Conservation (phyloP, 2,329 filamentous ascomycete genomes). For the Bipolaris oryzae region DNA sequence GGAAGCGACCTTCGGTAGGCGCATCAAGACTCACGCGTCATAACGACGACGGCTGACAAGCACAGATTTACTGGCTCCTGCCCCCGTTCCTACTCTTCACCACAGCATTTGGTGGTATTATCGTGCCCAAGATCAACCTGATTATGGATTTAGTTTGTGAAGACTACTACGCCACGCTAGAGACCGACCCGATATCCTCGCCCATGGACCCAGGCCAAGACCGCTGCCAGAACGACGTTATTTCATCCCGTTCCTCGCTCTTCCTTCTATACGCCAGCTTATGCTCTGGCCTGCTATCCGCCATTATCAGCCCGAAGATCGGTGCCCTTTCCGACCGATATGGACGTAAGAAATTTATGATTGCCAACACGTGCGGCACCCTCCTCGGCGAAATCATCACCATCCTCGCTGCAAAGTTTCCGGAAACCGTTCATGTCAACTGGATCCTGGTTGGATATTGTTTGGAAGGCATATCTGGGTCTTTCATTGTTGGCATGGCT, state of each 20-base stretch:
- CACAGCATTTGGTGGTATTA: conserved; percentile 81
- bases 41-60: conserved; percentile 11
- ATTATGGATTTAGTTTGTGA: conserved; percentile 84
- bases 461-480: conserved; percentile 84
- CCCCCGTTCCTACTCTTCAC: conserved; percentile 81
- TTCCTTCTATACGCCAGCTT: conserved; percentile 81
- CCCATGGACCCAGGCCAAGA: conserved; percentile 50
- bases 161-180: conserved; percentile 73
- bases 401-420: conserved; percentile 76
- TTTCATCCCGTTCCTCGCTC: conserved; percentile 76
- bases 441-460: conserved; percentile 78
- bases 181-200: conserved; percentile 45
- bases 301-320: conserved; percentile 79
- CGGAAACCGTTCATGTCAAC: conserved; percentile 74
- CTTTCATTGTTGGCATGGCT: conserved; percentile 82
- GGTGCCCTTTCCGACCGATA: conserved; percentile 86
- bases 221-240: conserved; percentile 79
- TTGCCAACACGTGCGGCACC: conserved; percentile 74
- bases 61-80: conserved; percentile 80
- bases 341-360: conserved; percentile 77
- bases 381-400: conserved; percentile 76
- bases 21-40: background rate
- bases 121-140: conserved; percentile 87
- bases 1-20: conserved; percentile 59
- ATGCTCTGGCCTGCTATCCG: conserved; percentile 76